Conservation (phyloP, 2,329 filamentous ascomycete genomes). For the Camptophora hylomeconis region DNA sequence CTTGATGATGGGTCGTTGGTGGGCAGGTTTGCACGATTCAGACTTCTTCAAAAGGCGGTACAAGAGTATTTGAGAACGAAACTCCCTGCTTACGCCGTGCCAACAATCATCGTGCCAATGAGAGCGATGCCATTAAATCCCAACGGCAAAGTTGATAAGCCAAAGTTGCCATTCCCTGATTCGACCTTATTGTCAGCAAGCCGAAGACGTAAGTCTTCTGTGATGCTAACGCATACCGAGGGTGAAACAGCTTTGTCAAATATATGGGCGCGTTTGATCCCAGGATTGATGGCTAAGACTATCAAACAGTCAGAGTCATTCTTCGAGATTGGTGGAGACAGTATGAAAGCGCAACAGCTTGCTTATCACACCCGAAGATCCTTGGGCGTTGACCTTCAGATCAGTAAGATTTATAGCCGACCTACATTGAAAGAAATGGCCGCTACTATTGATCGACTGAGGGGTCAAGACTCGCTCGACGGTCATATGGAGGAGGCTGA, state of each 20-base stretch:
- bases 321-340: conserved; percentile 71
- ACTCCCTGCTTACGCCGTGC: conserved; percentile 62
- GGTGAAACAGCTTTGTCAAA: conserved; percentile 56
- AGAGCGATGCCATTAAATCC: conserved; percentile 65
- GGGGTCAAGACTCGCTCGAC: conserved; percentile 18
- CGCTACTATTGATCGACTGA: conserved; percentile 35
- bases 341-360: conserved; percentile 68
- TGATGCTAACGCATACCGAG: conserved; percentile 26
- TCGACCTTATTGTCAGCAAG: conserved; percentile 49
- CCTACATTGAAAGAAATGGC: conserved; percentile 49
- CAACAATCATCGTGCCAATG: conserved; percentile 60
- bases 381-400: conserved; percentile 49
- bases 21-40: conserved; percentile 47
- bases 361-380: conserved; percentile 55
- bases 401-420: conserved; percentile 57
- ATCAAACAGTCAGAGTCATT: conserved; percentile 52
- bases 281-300: conserved; percentile 52
- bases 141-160: conserved; percentile 75
- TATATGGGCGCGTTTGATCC: conserved; percentile 62
- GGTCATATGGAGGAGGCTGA: conserved; percentile 30
- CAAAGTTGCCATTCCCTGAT: conserved; percentile 69
- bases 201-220: conserved; percentile 36
- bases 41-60: conserved; percentile 45
- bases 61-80: conserved; percentile 58
- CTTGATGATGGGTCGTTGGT: conserved; percentile 41